Base-by-base conservation (phyloP, 192 early-diverging fungal species). In the Dispira simplex region DNA sequence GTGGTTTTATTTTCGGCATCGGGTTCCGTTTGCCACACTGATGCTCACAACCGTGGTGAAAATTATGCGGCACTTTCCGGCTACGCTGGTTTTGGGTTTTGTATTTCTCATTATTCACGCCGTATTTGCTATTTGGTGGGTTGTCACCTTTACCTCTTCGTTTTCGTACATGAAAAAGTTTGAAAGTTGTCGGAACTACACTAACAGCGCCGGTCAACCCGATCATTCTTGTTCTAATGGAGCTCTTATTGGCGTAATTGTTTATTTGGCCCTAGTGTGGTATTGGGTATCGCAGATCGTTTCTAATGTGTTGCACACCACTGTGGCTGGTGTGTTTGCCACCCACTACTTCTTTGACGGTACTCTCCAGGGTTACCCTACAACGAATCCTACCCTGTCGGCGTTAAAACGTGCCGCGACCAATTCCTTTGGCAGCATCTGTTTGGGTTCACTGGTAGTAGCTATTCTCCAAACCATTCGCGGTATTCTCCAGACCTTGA, bases 1-100 rank as follows among this genome's bases (percentile, higher is more conserved):
- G 79, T 83, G 81, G 81, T 83, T 76, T 62, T 71, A 68, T 26
- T 71, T 69, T 69, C 66, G 68, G 53, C 70, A 72, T 48, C 68
- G 73, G 60, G 75, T 80, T 27, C 75, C 76, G 45, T 71, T 77
- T 52, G 75, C 75, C 27, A 73, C 71, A 68, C 52, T 81, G 8
- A 78, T 98, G 63, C 76, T 98, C 8, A 77, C 91, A 68, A 90
- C 89, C 3, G 85, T 92, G 27, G 85, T 84, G 26, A 70, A 73
- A 3, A 83, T 97, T 47, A 91, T 86, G 8, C 75, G 76, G 62
- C 79, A 78, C 57, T 90, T 87, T 72, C 87, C 88, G 16, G 87
- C 83, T 9, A 95, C 91, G 0, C 77, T 99, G 11, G 70, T 83
- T 16, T 71, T 89, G 65, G 88, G 91, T 20, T 59, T 95, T 51